These are phyloP conservation scores for Pseudocercospora ulei DNA, from an alignment of 2,329 filamentous ascomycete species.

Conservation along the genomic window DNA sequence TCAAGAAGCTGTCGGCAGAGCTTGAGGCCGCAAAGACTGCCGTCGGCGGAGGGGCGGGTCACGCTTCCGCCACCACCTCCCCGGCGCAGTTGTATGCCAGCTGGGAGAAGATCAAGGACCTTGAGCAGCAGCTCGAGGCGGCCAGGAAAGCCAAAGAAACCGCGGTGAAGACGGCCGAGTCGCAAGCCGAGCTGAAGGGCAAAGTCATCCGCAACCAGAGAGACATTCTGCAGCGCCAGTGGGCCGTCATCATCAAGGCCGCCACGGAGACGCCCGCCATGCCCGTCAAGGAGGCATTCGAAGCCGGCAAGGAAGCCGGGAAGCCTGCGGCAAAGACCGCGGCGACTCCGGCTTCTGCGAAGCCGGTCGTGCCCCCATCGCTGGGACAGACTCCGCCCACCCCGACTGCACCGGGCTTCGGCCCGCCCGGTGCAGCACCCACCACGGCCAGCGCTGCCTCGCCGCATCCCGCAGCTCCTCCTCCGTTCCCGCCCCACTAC, in stretches of 20 bases:
- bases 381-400: conserved; percentile 15
- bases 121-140: conserved; percentile 26
- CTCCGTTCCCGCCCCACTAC: conserved; percentile 14
- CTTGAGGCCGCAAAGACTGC: conserved; percentile 10
- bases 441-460: conserved; percentile 8
- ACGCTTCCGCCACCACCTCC: not conserved
- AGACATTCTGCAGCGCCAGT: conserved; percentile 57
- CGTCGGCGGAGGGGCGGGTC: not conserved
- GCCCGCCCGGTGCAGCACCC: conserved; percentile 21
- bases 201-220: conserved; percentile 68
- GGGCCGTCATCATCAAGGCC: conserved; percentile 69
- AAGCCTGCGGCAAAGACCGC: conserved; percentile 26
- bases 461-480: conserved; percentile 20
- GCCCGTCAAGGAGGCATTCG: conserved; percentile 79
- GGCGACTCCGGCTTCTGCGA: conserved; percentile 16
- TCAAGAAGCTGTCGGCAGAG: conserved; percentile 23
- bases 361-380: conserved; percentile 15
- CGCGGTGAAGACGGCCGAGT: conserved; percentile 34
- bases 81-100: not conserved
- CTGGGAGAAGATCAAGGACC: conserved; percentile 8
- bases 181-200: conserved; percentile 43
- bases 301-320: conserved; percentile 60
- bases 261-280: conserved; percentile 75
- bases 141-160: conserved; percentile 29
- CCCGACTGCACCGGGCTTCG: conserved; percentile 17